A percentile compares a stretch with the other conserved stretches of the same genome.
Conservation (phyloP, 2,329 filamentous ascomycete genomes). For the Pseudogymnoascus verrucosus region DNA sequence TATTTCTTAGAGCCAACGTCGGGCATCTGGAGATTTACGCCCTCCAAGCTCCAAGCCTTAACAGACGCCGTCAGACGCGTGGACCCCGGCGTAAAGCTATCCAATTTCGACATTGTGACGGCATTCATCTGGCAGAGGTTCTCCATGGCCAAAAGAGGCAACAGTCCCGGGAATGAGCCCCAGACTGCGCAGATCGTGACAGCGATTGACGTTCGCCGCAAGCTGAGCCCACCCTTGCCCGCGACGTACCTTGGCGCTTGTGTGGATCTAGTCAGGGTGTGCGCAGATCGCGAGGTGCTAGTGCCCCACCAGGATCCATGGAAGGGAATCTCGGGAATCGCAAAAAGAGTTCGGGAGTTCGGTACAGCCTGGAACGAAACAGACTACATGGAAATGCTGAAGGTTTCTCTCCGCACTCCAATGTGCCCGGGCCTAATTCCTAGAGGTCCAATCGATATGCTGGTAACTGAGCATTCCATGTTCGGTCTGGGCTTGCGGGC, state of each 20-base stretch:
- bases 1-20: background rate
- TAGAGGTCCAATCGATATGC: constrained; percentile 1
- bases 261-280: background rate
- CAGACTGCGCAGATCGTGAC: background rate
- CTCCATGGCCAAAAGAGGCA: background rate
- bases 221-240: background rate
- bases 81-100: background rate
- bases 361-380: constrained; percentile 1
- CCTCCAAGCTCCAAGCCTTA: background rate
- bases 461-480: background rate
- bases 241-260: background rate
- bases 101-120: background rate
- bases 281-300: background rate
- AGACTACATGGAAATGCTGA: background rate
- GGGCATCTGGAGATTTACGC: background rate
- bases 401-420: background rate
- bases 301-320: background rate
- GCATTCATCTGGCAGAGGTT: constrained; percentile 7
- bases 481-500: background rate
- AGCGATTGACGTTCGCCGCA: background rate
- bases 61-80: background rate
- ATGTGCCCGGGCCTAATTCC: background rate
- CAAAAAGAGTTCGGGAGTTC: background rate
- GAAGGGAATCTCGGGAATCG: background rate
- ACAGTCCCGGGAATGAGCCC: background rate